phyloP scores from a whole-genome alignment of 805 yeast species.

The Torulaspora maleeae region DNA sequence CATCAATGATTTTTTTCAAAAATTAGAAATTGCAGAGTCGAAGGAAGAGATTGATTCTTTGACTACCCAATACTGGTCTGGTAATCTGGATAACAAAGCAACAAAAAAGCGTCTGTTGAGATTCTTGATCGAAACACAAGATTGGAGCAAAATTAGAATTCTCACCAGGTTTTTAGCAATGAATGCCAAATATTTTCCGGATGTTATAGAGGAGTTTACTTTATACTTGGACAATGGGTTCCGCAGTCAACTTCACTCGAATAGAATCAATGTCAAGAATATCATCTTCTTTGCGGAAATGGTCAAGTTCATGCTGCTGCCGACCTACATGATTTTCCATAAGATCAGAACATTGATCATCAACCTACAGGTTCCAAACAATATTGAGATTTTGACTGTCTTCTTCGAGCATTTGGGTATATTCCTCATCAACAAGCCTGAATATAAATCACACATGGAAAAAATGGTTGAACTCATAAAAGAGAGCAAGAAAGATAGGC shows the following conservation, averaged over 20 bases:
- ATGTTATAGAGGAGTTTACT: constrained; percentile 49
- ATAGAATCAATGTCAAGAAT: constrained; percentile 48
- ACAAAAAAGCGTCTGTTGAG: constrained; percentile 56
- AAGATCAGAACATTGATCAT: constrained; percentile 59
- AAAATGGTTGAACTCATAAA: constrained; percentile 58
- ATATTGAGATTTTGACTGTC: constrained; percentile 64
- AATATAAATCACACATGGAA: constrained; percentile 53
- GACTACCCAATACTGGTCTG: constrained; percentile 45
- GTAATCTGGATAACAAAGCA: constrained; percentile 64
- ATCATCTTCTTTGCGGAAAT: constrained; percentile 67
- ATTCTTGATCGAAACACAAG: constrained; percentile 48
- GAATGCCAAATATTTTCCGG: constrained; percentile 46
- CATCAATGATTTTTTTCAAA: constrained; percentile 42
- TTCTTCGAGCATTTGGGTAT: constrained; percentile 72
- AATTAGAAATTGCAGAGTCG: constrained; percentile 41
- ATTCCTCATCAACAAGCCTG: constrained; percentile 53
- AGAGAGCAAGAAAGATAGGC: constrained; percentile 45
- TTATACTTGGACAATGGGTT: constrained; percentile 54
- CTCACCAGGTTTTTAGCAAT: constrained; percentile 69
- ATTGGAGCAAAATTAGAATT: constrained; percentile 43
- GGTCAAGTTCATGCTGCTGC: constrained; percentile 69
- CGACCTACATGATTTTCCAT: constrained; percentile 67
- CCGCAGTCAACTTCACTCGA: constrained; percentile 54
- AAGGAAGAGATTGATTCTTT: constrained; percentile 49
- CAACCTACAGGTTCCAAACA: constrained; percentile 48